Evolutionary conservation across 768 basidiomycete species (phyloP), one percentile per base, ranked within the genome.

Genomic region (Russula compacta): DNA sequence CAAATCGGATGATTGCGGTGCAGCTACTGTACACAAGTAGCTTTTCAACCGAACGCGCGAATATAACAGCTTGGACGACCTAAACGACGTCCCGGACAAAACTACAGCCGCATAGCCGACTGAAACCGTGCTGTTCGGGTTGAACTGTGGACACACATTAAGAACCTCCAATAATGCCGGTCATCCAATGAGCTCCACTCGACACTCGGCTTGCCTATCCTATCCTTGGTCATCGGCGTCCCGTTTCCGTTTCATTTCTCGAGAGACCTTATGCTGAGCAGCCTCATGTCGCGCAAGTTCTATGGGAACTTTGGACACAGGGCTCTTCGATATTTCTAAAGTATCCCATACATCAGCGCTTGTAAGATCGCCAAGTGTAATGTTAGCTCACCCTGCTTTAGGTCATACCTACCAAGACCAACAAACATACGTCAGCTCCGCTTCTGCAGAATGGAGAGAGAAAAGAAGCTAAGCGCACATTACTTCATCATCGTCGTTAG

Each of bases 401-500:
- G 82, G 72, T 98, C 95, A 79, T 95, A 94, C 85, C 90, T 93
- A 69, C 32, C 48, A n/a, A 53, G 39, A 62, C 32, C 57, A 59
- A 64, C 29, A 56, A 53, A 49, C 12, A 46, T 21, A 39, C 48
- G 55, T 61, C 36, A 66, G 58, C 58, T 46, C 42, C 56, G 43
- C 19, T 51, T 36, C 43, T 35, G 11, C 49, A 29, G 53, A 19
- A 7, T 24, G 19, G 46, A 36, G 43, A 38, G 42, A 36, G 33
- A 12, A 51, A 32, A 36, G 9, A 12, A 38, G 54, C 52, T n/a
- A n/a, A 66, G 65, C 66, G 61, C 36, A 78, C 94, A 98, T 93
- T 71, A 97, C 95, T 76, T 95, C 93, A 56, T 95, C 93, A 70
- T 97, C 95, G 66, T 95, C 91, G 71, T 97, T 92, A 46, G 87